phyloP scores from a whole-genome alignment of 352 stramenopile genomes.

The Globisporangium ultimum region DNA sequence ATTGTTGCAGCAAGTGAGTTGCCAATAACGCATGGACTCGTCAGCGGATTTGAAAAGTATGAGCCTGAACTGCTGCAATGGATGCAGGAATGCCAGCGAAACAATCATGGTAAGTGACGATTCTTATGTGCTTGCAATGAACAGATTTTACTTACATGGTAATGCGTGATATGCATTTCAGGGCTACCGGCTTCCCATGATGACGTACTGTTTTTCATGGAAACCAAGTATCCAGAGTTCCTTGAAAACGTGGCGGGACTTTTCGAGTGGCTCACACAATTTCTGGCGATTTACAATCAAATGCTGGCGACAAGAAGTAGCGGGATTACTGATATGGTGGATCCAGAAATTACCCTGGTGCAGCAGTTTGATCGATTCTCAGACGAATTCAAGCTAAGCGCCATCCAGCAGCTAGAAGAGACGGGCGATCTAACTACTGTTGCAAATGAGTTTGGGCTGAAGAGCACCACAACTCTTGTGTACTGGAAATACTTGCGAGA shows the following conservation, averaged over 20 bases:
- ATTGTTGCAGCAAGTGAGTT: not conserved
- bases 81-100: constrained; percentile 34
- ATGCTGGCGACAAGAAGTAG: constrained; percentile 10
- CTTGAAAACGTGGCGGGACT: constrained; percentile 38
- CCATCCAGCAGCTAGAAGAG: constrained; percentile 20
- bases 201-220: constrained; percentile 66
- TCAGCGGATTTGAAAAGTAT: constrained; percentile 30
- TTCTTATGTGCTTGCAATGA: not conserved
- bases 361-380: constrained; percentile 10
- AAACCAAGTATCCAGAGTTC: constrained; percentile 55
- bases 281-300: constrained; percentile 33
- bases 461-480: constrained; percentile 56
- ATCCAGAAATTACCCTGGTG: not conserved
- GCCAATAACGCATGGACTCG: not conserved
- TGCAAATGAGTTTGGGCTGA: constrained; percentile 42
- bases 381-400: constrained; percentile 13
- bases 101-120: constrained; percentile 15
- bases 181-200: constrained; percentile 29
- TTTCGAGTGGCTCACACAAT: constrained; percentile 63
- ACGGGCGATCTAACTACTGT: constrained; percentile 26
- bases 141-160: too few relatives aligned
- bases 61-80: constrained; percentile 50
- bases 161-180: not conserved
- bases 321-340: constrained; percentile 9
- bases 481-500: constrained; percentile 45